These are phyloP conservation scores for Euphorbia schlechtendalii DNA, from an alignment of 441 rosid species.

Conservation along the genomic window DNA sequence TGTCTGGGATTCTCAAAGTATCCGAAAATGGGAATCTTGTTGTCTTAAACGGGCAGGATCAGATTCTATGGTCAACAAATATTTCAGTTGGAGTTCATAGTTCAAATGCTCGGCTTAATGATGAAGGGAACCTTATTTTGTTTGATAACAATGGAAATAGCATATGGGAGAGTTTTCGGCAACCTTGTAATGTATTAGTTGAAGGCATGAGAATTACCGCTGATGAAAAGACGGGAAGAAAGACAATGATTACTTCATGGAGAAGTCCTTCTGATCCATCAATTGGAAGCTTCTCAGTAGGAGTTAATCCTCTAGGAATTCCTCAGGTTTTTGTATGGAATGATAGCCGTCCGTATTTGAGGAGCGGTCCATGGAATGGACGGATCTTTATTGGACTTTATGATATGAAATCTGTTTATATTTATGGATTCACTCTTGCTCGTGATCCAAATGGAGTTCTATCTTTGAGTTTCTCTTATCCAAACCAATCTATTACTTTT, in stretches of 20 bases:
- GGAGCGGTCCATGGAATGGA: conserved; percentile 43
- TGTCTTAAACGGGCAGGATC: too few species aligned
- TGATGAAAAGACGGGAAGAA: conserved; percentile 19
- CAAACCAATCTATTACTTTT: conserved; percentile 11
- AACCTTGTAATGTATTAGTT: conserved; percentile 20
- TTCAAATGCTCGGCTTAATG: conserved; percentile 27
- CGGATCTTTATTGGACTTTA: conserved; percentile 32
- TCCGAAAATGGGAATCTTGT: conserved; percentile 37
- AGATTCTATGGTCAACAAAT: conserved; percentile 42
- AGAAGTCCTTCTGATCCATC: conserved; percentile 42
- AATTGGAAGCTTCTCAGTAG: too few species aligned
- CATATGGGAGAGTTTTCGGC: conserved; percentile 45
- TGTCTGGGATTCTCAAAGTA: conserved; percentile 35
- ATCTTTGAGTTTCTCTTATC: conserved; percentile 6
- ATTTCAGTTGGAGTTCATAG: too few species aligned
- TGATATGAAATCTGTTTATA: conserved; percentile 20
- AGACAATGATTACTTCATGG: conserved; percentile 36
- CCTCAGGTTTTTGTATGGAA: conserved; percentile 45
- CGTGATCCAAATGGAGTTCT: conserved; percentile 21
- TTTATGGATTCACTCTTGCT: conserved; percentile 24
- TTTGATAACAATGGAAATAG: conserved; percentile 11
- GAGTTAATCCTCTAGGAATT: conserved; percentile 22
- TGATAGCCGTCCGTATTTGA: conserved; percentile 25
- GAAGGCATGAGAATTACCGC: conserved; percentile 25
- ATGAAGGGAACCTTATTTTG: conserved; percentile 41